A percentile compares a stretch with the other conserved stretches of the same genome.
Evolutionary conservation across 768 basidiomycete genomes (phyloP).

Genomic region (Pholiota molesta): DNA sequence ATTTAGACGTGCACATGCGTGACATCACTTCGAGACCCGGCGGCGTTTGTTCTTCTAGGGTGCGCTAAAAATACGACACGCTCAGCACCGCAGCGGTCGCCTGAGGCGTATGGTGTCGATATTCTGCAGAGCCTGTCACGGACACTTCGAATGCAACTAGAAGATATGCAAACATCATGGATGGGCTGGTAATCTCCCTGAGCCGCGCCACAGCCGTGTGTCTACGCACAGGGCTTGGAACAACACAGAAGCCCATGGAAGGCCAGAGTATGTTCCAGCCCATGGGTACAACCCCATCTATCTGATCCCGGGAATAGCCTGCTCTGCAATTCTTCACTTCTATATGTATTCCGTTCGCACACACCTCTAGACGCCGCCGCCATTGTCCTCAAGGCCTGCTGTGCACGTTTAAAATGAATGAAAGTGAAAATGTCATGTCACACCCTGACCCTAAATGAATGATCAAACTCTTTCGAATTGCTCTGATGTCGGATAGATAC

Average conservation of each 20-base stretch:
- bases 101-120: neutral
- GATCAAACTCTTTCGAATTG: neutral
- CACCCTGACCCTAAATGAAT: neutral
- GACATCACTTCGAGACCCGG: slow-evolving; percentile 12
- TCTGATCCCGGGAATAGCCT: neutral
- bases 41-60: neutral
- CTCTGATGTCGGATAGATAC: slow-evolving; percentile 1
- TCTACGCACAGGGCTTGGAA: neutral
- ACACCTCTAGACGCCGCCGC: neutral
- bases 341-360: neutral
- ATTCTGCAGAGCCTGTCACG: neutral
- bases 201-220: neutral
- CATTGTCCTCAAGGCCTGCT: slow-evolving; percentile 1
- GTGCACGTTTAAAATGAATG: neutral
- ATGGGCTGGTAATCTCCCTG: neutral
- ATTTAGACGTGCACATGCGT: slow-evolving; percentile 1
- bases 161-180: neutral
- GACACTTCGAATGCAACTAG: neutral
- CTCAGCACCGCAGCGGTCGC: neutral
- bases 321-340: neutral
- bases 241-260: neutral
- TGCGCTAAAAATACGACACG: neutral
- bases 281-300: neutral
- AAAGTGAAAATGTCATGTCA: slow-evolving; percentile 1
- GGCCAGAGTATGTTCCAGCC: neutral